Base-by-base conservation (phyloP, 2,329 filamentous ascomycete species). In the Clonostachys rhizophaga region DNA sequence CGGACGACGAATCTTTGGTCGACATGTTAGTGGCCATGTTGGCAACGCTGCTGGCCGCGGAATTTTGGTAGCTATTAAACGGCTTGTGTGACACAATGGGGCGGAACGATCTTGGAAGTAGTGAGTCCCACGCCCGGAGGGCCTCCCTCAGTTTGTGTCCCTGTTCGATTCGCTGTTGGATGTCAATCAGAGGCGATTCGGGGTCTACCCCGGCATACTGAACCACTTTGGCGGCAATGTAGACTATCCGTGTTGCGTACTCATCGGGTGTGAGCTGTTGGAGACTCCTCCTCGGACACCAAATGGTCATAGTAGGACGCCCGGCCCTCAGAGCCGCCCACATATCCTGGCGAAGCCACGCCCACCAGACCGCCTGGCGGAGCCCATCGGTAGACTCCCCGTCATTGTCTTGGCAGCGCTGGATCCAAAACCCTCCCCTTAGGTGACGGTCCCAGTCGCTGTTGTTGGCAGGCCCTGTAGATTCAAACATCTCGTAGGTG, bases 391-490 rank as follows among this genome's bases (percentile, higher is more conserved):
- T 11, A 2, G 72, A 76, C 47, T 78, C 77, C 3, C 78, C 80
- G 49, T 83, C 70, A 46, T 80, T 80, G 40, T 79, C 70, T 49
- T 81, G 79, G 7, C 72, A 78, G 14, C 78, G 66, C 53, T 83
- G 80, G 40, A 84, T 83, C 76, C 79, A 83, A 54, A 83, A 84
- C 0, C 81, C 77, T 1, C 80, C 79, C 53, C 81, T 76, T 4
- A 84, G 64, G 56, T 84, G 80, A 5, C 78, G 64, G 53, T 83
- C 76, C 79, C 80, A 83, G 40, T 55, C 74, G 60, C 59, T 59
- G 24, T 30, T 30, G 24, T 30, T 30, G 24, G 24, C 24, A 11
- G 73, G 71, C 13, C 46, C 47, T 14, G 45, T 46, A 5, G 72
- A 71, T 51, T 81, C 78, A 33, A 83, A 73, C 79, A 83, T 84